Percentiles rank a stretch among this genome's conserved stretches.
These are phyloP conservation scores for Agaricus subrufescens DNA, from an alignment of 768 basidiomycete genomes.

Conservation along the genomic window DNA sequence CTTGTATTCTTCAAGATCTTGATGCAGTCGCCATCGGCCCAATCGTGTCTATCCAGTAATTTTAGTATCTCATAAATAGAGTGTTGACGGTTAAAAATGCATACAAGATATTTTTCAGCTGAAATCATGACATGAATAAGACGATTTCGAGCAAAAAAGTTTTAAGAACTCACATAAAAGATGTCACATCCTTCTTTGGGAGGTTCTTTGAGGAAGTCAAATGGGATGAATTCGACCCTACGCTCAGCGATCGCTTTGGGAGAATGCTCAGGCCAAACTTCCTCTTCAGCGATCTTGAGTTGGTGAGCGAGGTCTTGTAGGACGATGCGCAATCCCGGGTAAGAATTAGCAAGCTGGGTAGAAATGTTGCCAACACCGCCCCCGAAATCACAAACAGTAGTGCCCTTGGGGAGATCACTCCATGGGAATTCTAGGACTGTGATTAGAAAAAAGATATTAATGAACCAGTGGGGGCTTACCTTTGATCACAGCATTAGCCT, in stretches of 20 bases:
- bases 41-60: too few relatives aligned
- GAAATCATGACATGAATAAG: conserved; percentile 14
- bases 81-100: background rate
- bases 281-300: conserved; percentile 24
- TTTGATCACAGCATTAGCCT: conserved; percentile 23
- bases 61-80: too few relatives aligned
- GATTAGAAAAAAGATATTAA: background rate
- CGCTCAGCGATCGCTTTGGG: conserved; percentile 30
- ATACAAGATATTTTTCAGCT: background rate
- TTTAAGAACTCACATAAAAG: conserved; percentile 32
- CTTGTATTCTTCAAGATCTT: too few relatives aligned
- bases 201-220: conserved; percentile 36
- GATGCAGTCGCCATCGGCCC: too few relatives aligned
- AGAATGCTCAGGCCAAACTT: conserved; percentile 29
- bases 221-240: conserved; percentile 30
- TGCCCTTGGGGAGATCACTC: conserved; percentile 19
- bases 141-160: too few relatives aligned
- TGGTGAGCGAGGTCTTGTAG: conserved; percentile 32
- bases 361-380: conserved; percentile 32
- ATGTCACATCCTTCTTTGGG: conserved; percentile 32
- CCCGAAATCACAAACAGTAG: conserved; percentile 35
- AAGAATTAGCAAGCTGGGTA: conserved; percentile 27
- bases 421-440: conserved; percentile 29
- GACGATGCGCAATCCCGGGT: conserved; percentile 27
- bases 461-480: conserved; percentile 13